These are phyloP conservation scores for Chlamydomonas sp. DNA, from an alignment of 139 green algal genomes.

Conservation along the genomic window DNA sequence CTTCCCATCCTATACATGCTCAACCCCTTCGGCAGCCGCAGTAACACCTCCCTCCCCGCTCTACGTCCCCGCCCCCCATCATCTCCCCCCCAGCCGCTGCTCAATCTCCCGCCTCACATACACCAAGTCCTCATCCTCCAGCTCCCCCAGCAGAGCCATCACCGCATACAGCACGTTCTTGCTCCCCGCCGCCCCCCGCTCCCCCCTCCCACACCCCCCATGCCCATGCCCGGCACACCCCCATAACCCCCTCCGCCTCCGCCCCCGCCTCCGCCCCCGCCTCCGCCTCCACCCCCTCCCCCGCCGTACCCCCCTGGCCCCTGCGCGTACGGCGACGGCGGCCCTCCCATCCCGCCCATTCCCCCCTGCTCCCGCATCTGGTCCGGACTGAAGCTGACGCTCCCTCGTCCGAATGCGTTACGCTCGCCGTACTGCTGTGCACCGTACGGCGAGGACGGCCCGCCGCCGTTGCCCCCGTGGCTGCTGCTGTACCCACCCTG, in stretches of 20 bases:
- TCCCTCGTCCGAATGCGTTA: not conserved
- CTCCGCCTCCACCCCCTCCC: not conserved
- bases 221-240: not conserved
- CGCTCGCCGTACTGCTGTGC: not conserved
- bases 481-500: no score
- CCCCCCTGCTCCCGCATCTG: no score
- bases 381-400: conserved; percentile 8
- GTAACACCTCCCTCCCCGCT: not conserved
- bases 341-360: not conserved
- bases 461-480: not conserved
- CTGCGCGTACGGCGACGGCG: not conserved
- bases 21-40: no score
- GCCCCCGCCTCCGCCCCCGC: conserved; percentile 5
- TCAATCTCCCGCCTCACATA: conserved; percentile 70
- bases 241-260: not conserved
- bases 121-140: conserved; percentile 62
- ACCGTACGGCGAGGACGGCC: not conserved
- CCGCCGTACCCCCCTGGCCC: not conserved
- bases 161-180: conserved; percentile 78
- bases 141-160: conserved; percentile 72
- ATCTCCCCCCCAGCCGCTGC: conserved; percentile 42
- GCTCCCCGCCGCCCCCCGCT: not conserved
- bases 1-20: no score
- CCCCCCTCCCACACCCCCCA: conserved; percentile 2
- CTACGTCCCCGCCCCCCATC: not conserved